Evolutionary conservation across 2,329 filamentous ascomycete species (phyloP), one percentile per base, ranked within the genome.

Genomic region (Fusarium lyarnte): DNA sequence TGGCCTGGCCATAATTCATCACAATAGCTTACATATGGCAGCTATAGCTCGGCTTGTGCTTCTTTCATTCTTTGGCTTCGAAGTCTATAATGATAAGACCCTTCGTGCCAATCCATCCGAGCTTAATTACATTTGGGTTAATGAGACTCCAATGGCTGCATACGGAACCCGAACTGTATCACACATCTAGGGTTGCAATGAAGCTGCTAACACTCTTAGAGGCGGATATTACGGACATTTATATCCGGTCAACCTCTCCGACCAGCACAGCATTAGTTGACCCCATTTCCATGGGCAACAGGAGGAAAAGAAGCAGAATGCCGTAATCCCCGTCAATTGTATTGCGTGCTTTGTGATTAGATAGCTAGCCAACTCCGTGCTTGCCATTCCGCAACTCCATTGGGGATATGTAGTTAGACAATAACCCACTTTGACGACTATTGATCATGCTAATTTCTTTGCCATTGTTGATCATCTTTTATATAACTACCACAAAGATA

Each of bases 291-390:
- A 62, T 53, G 36, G 46, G 54, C 45, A 46, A 64, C 42, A 46
- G 29, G 42, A 46, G 36, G 25, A 12, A 52, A 38, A 61, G 35
- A 51, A 54, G 25, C 53, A 46, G 38, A 45, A 60, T 62, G 42
- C 41, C 42, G 42, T 51, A 47, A 23, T 42, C 25, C 41, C 33
- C 51, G 36, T 25, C 29, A 17, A 5, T 49, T 43, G 29, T 35
- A 39, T 70, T 69, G 59, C 41, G n/a, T 65, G 71, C 68, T 74
- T 70, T 47, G 51, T 66, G 62, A 66, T 71, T 63, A 49, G 31
- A 57, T 49, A 49, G 31, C 54, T 27, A 65, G 42, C 46, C 57
- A 63, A 38, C 16, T 43, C 49, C 51, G 33, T 45, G 43, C 39
- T 42, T 21, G 23, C 41, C 47, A 21, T 43, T 63, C 64, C 63